phyloP scores from a whole-genome alignment of 2,329 filamentous ascomycete species.

The Claviceps monticola region DNA sequence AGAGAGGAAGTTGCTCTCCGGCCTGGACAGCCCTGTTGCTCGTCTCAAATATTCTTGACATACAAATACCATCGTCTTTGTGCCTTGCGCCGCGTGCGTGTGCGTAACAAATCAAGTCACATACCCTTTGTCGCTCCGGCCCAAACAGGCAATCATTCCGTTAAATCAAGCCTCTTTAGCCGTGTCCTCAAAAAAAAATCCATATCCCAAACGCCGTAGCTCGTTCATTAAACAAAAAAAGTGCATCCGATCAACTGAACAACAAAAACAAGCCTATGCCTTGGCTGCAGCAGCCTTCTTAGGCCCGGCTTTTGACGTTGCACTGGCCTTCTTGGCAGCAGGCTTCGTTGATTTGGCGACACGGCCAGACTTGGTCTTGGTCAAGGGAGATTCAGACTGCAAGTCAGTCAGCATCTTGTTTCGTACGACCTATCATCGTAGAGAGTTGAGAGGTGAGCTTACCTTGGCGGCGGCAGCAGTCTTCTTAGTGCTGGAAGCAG shows the following conservation, averaged over 20 bases:
- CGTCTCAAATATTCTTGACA: conserved; percentile 2
- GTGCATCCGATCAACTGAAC: conserved; percentile 7
- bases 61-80: conserved; percentile 7
- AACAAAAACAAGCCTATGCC: conserved; percentile 18
- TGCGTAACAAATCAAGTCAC: neutral
- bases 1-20: neutral
- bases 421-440: neutral
- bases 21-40: neutral
- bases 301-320: conserved; percentile 29
- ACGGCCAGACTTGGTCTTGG: conserved; percentile 77
- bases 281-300: conserved; percentile 32
- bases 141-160: conserved; percentile 9
- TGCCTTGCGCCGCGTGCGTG: conserved; percentile 7
- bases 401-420: neutral
- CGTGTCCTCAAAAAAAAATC: conserved; percentile 8
- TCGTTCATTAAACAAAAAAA: conserved; percentile 19
- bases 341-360: conserved; percentile 54
- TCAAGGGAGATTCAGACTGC: conserved; percentile 40
- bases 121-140: conserved; percentile 9
- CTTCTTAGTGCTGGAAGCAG: neutral
- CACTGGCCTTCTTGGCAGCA: conserved; percentile 32
- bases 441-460: neutral
- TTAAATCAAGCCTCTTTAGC: conserved; percentile 8
- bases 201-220: conserved; percentile 22
- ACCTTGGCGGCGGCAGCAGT: conserved; percentile 10